Evolutionary conservation across 129 eudicot genomes (phyloP).

Genomic region (Artemisia tridentata): DNA sequence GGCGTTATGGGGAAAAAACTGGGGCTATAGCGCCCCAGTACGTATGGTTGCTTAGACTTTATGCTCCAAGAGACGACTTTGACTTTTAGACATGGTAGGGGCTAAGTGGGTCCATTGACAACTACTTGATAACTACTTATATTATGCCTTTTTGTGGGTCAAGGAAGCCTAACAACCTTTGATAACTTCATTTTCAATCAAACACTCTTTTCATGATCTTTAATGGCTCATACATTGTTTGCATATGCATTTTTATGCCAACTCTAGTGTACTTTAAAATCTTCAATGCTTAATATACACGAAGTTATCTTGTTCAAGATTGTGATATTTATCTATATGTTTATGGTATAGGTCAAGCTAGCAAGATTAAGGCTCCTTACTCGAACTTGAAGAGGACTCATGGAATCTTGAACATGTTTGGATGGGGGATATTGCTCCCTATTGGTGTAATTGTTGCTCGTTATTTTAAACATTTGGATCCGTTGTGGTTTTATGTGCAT

Average conservation of each 20-base stretch:
- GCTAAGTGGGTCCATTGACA: slow-evolving; percentile 12
- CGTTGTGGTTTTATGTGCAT: slow-evolving; percentile 77
- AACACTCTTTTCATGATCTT: background rate
- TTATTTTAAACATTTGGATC: slow-evolving; percentile 53
- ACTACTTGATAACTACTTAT: slow-evolving; percentile 15
- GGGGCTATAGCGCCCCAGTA: too few relatives aligned
- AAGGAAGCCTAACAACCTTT: background rate
- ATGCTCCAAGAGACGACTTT: slow-evolving; percentile 24
- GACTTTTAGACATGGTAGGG: background rate
- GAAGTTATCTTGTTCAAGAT: too few relatives aligned
- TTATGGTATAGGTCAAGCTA: slow-evolving; percentile 48
- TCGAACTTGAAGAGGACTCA: slow-evolving; percentile 57
- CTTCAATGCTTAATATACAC: background rate
- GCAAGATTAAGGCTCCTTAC: slow-evolving; percentile 42
- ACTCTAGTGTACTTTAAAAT: background rate
- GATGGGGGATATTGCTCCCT: slow-evolving; percentile 77
- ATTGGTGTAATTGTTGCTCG: slow-evolving; percentile 71
- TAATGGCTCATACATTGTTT: slow-evolving; percentile 9
- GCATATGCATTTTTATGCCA: background rate
- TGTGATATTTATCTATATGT: background rate
- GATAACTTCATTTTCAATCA: background rate
- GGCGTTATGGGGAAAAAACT: too few relatives aligned
- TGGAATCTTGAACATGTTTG: slow-evolving; percentile 78
- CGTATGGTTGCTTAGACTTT: slow-evolving; percentile 4
- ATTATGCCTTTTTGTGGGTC: background rate